A percentile compares a stretch with the other conserved stretches of the same genome.
Conservation (phyloP, 2,329 filamentous ascomycete species). For the Colletotrichum falcatum region DNA sequence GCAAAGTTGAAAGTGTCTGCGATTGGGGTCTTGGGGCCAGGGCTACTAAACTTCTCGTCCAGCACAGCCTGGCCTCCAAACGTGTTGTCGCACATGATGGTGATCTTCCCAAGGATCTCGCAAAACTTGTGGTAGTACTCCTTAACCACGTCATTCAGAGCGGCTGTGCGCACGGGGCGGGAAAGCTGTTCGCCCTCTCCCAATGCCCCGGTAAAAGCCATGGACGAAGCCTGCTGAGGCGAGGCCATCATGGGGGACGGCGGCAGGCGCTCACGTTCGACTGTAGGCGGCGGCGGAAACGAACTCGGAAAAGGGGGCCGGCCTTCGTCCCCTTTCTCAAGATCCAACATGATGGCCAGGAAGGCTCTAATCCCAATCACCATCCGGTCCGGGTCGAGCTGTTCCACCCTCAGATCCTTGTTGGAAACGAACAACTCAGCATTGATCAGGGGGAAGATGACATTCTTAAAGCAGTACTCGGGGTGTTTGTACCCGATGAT, state of each 20-base stretch:
- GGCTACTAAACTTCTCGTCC: conserved; percentile 92
- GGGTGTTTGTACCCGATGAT: conserved; percentile 95
- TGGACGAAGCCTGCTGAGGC: conserved; percentile 41
- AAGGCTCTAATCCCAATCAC: conserved; percentile 98
- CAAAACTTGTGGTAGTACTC: conserved; percentile 94
- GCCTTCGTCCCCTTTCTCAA: conserved; percentile 84
- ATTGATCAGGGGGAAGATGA: conserved; percentile 96
- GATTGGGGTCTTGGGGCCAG: conserved; percentile 93
- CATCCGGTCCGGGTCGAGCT: conserved; percentile 94
- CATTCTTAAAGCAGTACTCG: conserved; percentile 90
- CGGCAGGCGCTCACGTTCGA: conserved; percentile 63
- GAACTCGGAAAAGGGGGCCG: conserved; percentile 86
- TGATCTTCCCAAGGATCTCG: conserved; percentile 94
- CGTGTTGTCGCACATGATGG: conserved; percentile 94
- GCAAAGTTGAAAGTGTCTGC: conserved; percentile 93
- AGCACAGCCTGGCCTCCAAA: conserved; percentile 96
- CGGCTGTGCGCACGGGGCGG: conserved; percentile 69
- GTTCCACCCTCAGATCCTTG: conserved; percentile 86
- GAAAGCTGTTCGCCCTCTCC: conserved; percentile 74
- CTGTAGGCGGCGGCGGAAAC: conserved; percentile 54
- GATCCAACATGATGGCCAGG: conserved; percentile 89
- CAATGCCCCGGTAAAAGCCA: conserved; percentile 39
- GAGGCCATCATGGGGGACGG: conserved; percentile 64
- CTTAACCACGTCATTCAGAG: conserved; percentile 80
- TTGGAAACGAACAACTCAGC: conserved; percentile 85